Conservation (phyloP, 1,284 basidiomycete species). For the Moesziomyces globuligerus region DNA sequence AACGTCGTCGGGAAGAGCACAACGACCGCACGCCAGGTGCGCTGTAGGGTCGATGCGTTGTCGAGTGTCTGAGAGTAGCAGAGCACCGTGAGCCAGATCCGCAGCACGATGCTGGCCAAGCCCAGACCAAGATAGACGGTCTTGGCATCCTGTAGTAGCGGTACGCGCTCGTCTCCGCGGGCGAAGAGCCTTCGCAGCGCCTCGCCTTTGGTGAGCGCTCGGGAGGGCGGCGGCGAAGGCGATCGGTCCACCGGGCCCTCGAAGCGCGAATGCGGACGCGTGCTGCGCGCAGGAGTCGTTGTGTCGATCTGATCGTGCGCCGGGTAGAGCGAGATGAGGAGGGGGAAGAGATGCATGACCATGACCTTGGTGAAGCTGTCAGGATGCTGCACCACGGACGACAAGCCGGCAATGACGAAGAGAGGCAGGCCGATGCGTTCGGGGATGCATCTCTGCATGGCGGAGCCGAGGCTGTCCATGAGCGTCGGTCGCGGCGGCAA, state of each 20-base stretch:
- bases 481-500: constrained; percentile 21
- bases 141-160: constrained; percentile 20
- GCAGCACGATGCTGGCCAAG: constrained; percentile 17
- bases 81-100: constrained; percentile 13
- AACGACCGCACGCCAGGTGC: constrained; percentile 9
- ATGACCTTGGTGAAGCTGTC: constrained; percentile 73
- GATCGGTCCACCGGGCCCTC: not conserved
- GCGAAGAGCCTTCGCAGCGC: constrained; percentile 15
- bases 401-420: constrained; percentile 71
- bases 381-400: constrained; percentile 72
- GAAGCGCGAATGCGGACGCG: not conserved
- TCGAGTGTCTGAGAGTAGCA: constrained; percentile 11
- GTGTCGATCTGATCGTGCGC: constrained; percentile 7
- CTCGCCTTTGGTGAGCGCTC: not conserved
- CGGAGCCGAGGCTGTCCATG: constrained; percentile 18
- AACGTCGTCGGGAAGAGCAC: constrained; percentile 38
- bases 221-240: not conserved
- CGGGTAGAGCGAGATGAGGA: constrained; percentile 71
- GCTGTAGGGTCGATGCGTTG: constrained; percentile 1
- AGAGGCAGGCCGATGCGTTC: constrained; percentile 44
- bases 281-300: not conserved
- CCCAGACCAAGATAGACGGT: constrained; percentile 27
- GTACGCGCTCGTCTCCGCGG: constrained; percentile 4
- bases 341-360: constrained; percentile 74
- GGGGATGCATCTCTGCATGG: constrained; percentile 18